phyloP scores from a whole-genome alignment of 192 early-diverging fungal genomes.

The Dissophora globulifera region DNA sequence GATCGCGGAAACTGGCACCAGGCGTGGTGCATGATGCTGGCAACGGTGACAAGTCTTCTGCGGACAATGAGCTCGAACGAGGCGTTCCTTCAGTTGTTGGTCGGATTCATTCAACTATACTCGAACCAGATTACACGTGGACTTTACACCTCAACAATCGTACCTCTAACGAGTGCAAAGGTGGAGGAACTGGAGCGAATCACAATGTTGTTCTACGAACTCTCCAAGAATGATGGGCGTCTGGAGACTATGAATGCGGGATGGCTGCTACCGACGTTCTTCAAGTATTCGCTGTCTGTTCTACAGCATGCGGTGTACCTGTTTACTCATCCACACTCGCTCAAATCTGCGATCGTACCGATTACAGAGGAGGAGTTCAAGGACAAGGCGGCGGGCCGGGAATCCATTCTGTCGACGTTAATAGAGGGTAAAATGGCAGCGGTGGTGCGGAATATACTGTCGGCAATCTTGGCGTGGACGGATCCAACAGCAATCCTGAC shows the following conservation, averaged over 20 bases:
- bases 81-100: slow-evolving; percentile 49
- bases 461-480: slow-evolving; percentile 50
- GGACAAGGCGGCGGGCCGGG: slow-evolving; percentile 22
- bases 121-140: slow-evolving; percentile 57
- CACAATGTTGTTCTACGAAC: slow-evolving; percentile 61
- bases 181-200: slow-evolving; percentile 64
- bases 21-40: slow-evolving; percentile 64
- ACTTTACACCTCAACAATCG: slow-evolving; percentile 51
- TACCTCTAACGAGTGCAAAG: slow-evolving; percentile 49
- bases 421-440: slow-evolving; percentile 41
- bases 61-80: slow-evolving; percentile 49
- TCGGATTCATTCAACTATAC: slow-evolving; percentile 60
- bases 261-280: slow-evolving; percentile 39
- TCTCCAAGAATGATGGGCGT: slow-evolving; percentile 53
- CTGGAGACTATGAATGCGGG: slow-evolving; percentile 23
- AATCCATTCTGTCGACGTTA: slow-evolving; percentile 16
- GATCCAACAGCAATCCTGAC: slow-evolving; percentile 46
- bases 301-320: slow-evolving; percentile 50
- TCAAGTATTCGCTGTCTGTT: slow-evolving; percentile 42
- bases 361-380: slow-evolving; percentile 37
- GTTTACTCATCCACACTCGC: slow-evolving; percentile 49
- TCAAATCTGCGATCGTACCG: slow-evolving; percentile 34
- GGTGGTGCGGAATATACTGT: slow-evolving; percentile 48
- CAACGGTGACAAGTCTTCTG: slow-evolving; percentile 55
- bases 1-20: slow-evolving; percentile 55